Evolutionary conservation across 352 stramenopile genomes (phyloP).

Genomic region (Pythium folliculosum): DNA sequence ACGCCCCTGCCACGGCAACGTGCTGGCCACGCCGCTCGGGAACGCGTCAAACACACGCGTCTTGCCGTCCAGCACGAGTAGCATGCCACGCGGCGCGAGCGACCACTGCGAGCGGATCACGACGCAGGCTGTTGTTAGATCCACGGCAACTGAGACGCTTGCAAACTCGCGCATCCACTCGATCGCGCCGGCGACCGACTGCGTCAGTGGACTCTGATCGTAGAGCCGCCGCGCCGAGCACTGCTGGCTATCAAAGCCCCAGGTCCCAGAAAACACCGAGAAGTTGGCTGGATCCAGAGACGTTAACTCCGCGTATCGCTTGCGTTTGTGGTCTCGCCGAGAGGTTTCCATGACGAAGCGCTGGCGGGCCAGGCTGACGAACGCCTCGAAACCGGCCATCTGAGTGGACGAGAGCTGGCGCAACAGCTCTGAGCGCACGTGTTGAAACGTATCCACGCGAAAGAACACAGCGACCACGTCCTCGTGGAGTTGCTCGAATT

Average conservation of each 20-base stretch:
- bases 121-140: conserved; percentile 1
- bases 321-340: conserved; percentile 9
- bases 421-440: conserved; percentile 10
- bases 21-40: conserved; percentile 46
- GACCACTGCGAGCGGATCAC: conserved; percentile 13
- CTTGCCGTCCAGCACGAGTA: conserved; percentile 42
- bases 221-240: conserved; percentile 10
- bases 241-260: conserved; percentile 19
- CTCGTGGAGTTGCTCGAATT: conserved; percentile 20
- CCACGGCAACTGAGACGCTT: conserved; percentile 25
- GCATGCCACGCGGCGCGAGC: conserved; percentile 26
- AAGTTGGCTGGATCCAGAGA: background rate
- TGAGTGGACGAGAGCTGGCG: conserved; percentile 18
- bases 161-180: conserved; percentile 27
- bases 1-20: conserved; percentile 32
- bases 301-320: background rate
- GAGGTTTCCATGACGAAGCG: background rate
- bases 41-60: conserved; percentile 46
- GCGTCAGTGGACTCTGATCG: background rate
- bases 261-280: conserved; percentile 6
- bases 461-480: conserved; percentile 22
- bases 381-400: conserved; percentile 14
- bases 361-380: conserved; percentile 18
- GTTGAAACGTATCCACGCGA: conserved; percentile 13
- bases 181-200: conserved; percentile 16